Conservation (phyloP, 495 filamentous ascomycete genomes). For the Neurospora sp. region DNA sequence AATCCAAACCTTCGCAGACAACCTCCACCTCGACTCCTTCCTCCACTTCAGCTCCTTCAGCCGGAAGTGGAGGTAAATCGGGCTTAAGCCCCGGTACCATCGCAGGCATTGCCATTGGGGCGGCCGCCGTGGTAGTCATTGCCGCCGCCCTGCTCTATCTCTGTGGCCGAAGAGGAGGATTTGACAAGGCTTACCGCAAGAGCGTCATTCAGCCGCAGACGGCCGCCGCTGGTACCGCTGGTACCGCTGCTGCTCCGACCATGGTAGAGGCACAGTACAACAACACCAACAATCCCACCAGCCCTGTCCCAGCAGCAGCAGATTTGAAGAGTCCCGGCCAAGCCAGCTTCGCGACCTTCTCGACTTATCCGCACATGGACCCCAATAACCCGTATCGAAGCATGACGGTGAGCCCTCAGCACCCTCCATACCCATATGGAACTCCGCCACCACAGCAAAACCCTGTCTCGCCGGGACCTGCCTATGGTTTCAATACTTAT, state of each 20-base stretch:
- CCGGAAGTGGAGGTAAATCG: not conserved
- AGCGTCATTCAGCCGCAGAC: not conserved
- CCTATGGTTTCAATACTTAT: not conserved
- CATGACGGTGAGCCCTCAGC: conserved; percentile 4
- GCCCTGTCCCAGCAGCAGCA: not conserved
- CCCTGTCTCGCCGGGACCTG: not conserved
- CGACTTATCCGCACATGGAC: not conserved
- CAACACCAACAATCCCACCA: conserved; percentile 3
- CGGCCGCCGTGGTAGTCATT: conserved; percentile 26
- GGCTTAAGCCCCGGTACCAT: conserved; percentile 30
- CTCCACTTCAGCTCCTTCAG: conserved; percentile 1
- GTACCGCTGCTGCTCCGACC: conserved; percentile 1
- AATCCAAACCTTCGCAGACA: not conserved
- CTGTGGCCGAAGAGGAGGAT: conserved; percentile 30
- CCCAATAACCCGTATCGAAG: conserved; percentile 6
- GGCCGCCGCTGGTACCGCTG: not conserved
- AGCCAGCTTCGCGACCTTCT: conserved; percentile 11
- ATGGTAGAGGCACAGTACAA: conserved; percentile 16
- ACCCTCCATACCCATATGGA: conserved; percentile 1
- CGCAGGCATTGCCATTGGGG: conserved; percentile 39
- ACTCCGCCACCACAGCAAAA: conserved; percentile 1
- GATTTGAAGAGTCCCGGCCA: conserved; percentile 20
- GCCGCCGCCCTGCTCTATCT: conserved; percentile 30
- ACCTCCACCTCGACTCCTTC: conserved; percentile 6
- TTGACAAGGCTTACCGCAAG: conserved; percentile 23